These are phyloP conservation scores for Suillus discolor DNA, from an alignment of 768 basidiomycete genomes.

Conservation along the genomic window DNA sequence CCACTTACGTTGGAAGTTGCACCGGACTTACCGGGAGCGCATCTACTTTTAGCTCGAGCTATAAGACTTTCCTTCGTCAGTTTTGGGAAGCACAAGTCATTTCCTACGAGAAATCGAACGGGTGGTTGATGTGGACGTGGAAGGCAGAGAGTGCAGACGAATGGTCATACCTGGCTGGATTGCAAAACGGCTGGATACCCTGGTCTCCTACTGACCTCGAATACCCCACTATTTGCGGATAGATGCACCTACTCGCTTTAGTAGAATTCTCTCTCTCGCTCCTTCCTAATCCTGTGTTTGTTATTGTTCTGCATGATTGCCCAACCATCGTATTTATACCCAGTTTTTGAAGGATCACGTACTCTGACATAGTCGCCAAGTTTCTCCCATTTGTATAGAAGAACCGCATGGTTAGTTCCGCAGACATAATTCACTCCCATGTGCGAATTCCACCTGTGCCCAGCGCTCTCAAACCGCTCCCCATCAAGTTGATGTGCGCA, in stretches of 20 bases:
- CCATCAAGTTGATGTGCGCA: too few species aligned
- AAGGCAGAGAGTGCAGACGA: slow-evolving; percentile 84
- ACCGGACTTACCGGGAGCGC: slow-evolving; percentile 71
- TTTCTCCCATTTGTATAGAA: not conserved
- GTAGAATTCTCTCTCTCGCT: too few species aligned
- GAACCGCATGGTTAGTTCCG: not conserved
- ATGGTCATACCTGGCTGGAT: slow-evolving; percentile 87
- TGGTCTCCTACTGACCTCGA: slow-evolving; percentile 46
- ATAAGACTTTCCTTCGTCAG: slow-evolving; percentile 81
- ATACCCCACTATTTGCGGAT: slow-evolving; percentile 68
- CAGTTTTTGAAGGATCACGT: not conserved
- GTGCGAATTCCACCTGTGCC: not conserved
- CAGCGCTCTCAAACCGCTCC: too few species aligned
- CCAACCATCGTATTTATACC: not conserved
- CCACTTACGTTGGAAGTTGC: slow-evolving; percentile 74
- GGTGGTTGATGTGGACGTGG: slow-evolving; percentile 87
- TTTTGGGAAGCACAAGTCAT: slow-evolving; percentile 86
- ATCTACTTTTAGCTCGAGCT: slow-evolving; percentile 69
- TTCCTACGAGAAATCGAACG: slow-evolving; percentile 67
- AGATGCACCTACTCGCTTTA: not conserved
- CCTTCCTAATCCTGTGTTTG: not conserved
- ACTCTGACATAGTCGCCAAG: not conserved
- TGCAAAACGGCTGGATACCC: slow-evolving; percentile 86
- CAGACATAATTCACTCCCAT: not conserved
- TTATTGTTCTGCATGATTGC: not conserved